Evolutionary conservation across 2,329 filamentous ascomycete species (phyloP), one percentile per base, ranked within the genome.

Genomic region (Pseudogymnoascus sp.): DNA sequence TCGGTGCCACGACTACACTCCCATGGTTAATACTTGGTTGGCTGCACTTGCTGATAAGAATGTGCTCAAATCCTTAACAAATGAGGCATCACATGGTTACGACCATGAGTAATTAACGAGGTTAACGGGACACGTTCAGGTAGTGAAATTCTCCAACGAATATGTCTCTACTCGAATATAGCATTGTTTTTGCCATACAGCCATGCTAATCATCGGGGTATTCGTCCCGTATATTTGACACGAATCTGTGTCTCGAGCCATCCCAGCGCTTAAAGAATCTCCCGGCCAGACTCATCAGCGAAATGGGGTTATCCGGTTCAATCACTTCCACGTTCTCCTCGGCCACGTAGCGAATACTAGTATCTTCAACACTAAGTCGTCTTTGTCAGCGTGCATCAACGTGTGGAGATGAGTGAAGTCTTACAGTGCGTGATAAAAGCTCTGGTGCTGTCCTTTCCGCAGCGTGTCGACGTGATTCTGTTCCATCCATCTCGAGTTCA

Each of bases 211-310:
- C 91, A 72, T 96, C 89, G 0, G 93, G 93, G 75, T 92, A 97
- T 71, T 93, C 86, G 70, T 96, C 90, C 69, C 77, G 77, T 62
- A 90, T 80, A 75, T 97, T 98, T 70, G 92, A 96, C 34, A 96
- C 82, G 77, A 98, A 99, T 3, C 77, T 80, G 68, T 85, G 85
- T 0, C 77, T 80, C 36, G 78, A 78, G 4, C 75, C 72, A 75
- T 97, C 90, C 81, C 92, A 98, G 45, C 92, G 82, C 75, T 91
- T 96, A 75, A 99, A 98, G 75, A 90, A 91, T 70, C 88, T 89
- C 0, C 95, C 95, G 2, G 92, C 91, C 68, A 90, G 76, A 54
- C 80, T 80, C 72, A 91, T 82, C 67, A 96, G 79, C 23, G 83
- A 76, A n/a, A 82, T 77, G 0, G 83, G 80, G 2, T 88, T 77